Conservation (phyloP, 2,329 filamentous ascomycete species). For the Exophiala sp. region DNA sequence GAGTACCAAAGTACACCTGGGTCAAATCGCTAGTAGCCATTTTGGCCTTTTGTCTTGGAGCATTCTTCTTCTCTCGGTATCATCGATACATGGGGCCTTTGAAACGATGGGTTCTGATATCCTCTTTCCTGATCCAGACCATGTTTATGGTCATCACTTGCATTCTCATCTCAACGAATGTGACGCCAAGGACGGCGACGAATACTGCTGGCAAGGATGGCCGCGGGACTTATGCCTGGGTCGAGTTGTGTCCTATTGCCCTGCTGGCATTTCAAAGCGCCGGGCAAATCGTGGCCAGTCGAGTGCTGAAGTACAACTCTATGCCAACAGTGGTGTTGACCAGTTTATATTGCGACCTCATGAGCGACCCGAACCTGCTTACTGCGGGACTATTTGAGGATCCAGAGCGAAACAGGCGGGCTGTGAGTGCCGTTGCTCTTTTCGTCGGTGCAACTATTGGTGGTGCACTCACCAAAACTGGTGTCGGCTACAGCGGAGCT, state of each 20-base stretch:
- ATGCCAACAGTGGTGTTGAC: constrained; percentile 43
- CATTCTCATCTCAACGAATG: constrained; percentile 24
- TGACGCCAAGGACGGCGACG: constrained; percentile 33
- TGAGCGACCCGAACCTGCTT: constrained; percentile 37
- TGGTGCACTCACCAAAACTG: constrained; percentile 38
- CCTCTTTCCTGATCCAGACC: constrained; percentile 38
- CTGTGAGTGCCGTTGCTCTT: constrained; percentile 33
- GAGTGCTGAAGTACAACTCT: constrained; percentile 39
- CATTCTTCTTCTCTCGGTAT: constrained; percentile 36
- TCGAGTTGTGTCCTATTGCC: constrained; percentile 33
- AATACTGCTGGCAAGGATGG: constrained; percentile 21
- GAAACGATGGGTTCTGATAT: constrained; percentile 36
- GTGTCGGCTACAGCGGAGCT: constrained; percentile 37
- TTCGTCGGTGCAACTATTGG: constrained; percentile 38
- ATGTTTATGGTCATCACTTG: constrained; percentile 33
- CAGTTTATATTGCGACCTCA: constrained; percentile 42
- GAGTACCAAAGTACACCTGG: constrained; percentile 36
- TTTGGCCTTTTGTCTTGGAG: constrained; percentile 34
- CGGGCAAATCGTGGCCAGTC: constrained; percentile 40
- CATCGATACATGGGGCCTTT: constrained; percentile 33
- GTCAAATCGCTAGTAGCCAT: constrained; percentile 40
- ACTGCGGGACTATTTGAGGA: constrained; percentile 33
- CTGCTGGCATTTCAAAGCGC: constrained; percentile 38
- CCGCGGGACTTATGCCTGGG: constrained; percentile 12
- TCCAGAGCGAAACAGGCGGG: constrained; percentile 37